A percentile compares a stretch with the other conserved stretches of the same genome.
Conservation (phyloP, 768 basidiomycete genomes). For the Lepiota venenata region DNA sequence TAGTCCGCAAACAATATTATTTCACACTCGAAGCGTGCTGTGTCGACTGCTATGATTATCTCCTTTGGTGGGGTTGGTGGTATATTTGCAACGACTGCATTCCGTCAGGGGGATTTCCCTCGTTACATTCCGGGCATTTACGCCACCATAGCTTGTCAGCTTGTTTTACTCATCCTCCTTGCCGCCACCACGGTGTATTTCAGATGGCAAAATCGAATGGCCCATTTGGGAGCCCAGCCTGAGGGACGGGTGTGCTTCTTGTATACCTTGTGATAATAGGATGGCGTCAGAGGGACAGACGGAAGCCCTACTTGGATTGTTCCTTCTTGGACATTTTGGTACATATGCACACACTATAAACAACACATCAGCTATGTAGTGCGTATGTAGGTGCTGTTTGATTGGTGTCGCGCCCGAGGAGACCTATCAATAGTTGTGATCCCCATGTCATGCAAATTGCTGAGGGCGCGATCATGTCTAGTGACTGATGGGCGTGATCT, state of each 20-base stretch:
- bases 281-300: not conserved
- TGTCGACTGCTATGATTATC: slow-evolving; percentile 43
- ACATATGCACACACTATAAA: too few relatives aligned
- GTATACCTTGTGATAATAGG: slow-evolving; percentile 33
- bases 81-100: slow-evolving; percentile 43
- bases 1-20: slow-evolving; percentile 49
- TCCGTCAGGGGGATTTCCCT: slow-evolving; percentile 43
- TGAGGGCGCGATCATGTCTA: not conserved
- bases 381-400: too few relatives aligned
- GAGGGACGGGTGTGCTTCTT: slow-evolving; percentile 36
- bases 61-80: slow-evolving; percentile 49
- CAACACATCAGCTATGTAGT: too few relatives aligned
- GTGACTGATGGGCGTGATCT: not conserved
- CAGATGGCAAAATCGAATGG: slow-evolving; percentile 29
- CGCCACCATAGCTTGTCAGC: slow-evolving; percentile 41
- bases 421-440: too few relatives aligned
- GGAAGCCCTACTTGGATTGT: too few relatives aligned
- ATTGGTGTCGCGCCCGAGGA: too few relatives aligned
- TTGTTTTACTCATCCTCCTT: slow-evolving; percentile 37
- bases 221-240: slow-evolving; percentile 21
- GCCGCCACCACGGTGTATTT: slow-evolving; percentile 36
- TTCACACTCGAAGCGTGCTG: slow-evolving; percentile 46
- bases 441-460: too few relatives aligned
- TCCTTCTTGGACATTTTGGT: not conserved
- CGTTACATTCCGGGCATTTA: slow-evolving; percentile 45